A percentile compares a stretch with the other conserved stretches of the same genome.
Evolutionary conservation across 192 early-diverging fungal genomes (phyloP).

Genomic region (Mortierella claussenii): DNA sequence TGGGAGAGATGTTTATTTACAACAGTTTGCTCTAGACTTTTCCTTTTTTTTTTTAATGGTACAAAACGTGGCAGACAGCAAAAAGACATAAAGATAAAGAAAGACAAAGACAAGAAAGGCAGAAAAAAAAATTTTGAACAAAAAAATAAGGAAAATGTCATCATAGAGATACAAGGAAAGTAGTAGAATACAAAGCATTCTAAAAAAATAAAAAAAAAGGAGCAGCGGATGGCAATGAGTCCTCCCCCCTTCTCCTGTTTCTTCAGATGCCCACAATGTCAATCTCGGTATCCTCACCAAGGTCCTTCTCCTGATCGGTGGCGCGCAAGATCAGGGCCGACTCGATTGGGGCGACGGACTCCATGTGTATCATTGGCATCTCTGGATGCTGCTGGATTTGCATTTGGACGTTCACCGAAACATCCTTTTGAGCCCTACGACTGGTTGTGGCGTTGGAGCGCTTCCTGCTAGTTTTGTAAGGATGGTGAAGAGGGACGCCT

Average conservation of each 20-base stretch:
- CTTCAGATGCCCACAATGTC: conserved; percentile 42
- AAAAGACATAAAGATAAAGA: background rate
- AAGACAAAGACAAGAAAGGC: background rate
- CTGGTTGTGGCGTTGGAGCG: conserved; percentile 19
- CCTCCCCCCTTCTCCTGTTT: no score
- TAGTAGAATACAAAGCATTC: background rate
- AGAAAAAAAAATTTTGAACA: background rate
- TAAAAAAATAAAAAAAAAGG: no score
- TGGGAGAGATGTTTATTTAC: conserved; percentile 2
- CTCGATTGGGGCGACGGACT: background rate
- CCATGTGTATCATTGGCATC: no score
- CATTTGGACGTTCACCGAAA: no score
- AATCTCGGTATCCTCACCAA: conserved; percentile 48
- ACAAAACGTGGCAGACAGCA: background rate
- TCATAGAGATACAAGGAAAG: conserved; percentile 13
- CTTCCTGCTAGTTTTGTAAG: conserved; percentile 19
- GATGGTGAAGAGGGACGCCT: background rate
- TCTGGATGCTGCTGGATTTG: conserved; percentile 16
- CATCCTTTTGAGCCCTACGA: conserved; percentile 32
- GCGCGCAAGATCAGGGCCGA: conserved; percentile 17
- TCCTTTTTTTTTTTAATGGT: conserved; percentile 4
- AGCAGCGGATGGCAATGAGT: no score
- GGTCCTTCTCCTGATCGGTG: conserved; percentile 19
- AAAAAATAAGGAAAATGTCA: background rate
- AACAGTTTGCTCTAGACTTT: conserved; percentile 18